Base-by-base conservation (phyloP, 2,329 filamentous ascomycete genomes). In the Colletotrichum abscissum region DNA sequence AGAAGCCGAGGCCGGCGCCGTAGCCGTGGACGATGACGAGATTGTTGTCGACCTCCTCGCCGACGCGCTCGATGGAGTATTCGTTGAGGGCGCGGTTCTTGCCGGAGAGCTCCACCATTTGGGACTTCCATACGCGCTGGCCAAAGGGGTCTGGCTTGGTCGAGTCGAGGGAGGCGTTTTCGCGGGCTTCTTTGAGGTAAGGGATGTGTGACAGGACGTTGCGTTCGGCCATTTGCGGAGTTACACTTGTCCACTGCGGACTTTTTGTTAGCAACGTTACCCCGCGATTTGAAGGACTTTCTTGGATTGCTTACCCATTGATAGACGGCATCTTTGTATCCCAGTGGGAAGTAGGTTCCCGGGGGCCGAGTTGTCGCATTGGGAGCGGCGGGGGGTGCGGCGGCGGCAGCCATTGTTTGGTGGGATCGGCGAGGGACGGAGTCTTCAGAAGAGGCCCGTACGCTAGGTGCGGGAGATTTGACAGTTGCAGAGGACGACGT, bases 1-100 rank as follows among this genome's bases (percentile, higher is more conserved):
- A 99, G 84, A 99, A 98, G 26, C 96, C 97, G 0, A 99, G 88
- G 0, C 97, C 97, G 2, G 97, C 97, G 59, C 97, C 97, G 82
- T 99, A 99, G 74, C 97, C 97, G 81, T 99, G 97, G 5, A 99
- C 86, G 91, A 99, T 97, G 57, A 99, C 96, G 19, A 99, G 87
- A 56, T 94, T 97, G 79, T 98, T 92, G 59, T 97, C 92, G 0
- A 91, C 90, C 5, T 92, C 84, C 80, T 98, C 95, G 46, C 92
- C 94, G 1, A 95, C 85, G 63, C 95, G 89, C 84, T 98, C 94
- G 2, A 99, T 91, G 1, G 94, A 95, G 81, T 98, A 97, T 80
- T 99, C 97, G 80, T 99, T 98, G 75, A 99, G 83, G 3, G 92
- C 93, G 63, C 97, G 91, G 80, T 97, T 91, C 82, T 95, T 97